Evolutionary conservation across 78 protist species (phyloP), one percentile per base, ranked within the genome.

Genomic region (Diacronema lutheri): DNA sequence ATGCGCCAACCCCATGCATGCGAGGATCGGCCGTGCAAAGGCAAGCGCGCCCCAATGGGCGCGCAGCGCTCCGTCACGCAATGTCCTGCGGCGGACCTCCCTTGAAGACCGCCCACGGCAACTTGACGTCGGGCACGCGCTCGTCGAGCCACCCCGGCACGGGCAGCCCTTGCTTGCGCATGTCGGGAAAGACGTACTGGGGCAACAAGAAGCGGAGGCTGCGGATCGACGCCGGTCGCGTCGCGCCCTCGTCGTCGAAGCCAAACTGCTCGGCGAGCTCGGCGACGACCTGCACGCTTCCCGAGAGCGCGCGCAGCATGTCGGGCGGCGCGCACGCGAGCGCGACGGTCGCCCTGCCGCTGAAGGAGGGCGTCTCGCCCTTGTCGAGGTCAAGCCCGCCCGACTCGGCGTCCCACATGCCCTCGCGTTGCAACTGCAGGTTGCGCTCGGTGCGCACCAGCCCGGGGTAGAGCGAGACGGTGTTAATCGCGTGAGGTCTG

Each of bases 351-450:
- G 40, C 81, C 41, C 4, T 10, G 26, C 81, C 81, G 0, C 64
- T 31, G 29, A 74, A 50, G 38, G 38, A 41, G 7, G 81, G 81
- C 64, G 81, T n/a, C 81, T 74, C 81, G 23, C 81, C 62, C 0
- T 0, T 6, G 25, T 5, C 23, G 14, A 74, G 46, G 46, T 74
- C 81, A 26, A 74, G 62, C 29, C 79, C 79, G 2, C 79, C 79
- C 14, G 25, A 11, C 20, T 57, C 79, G 4, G 10, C 33, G 7
- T 11, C 46, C 79, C 79, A 71, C 57, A 0, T 41, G 16, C 35
- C 58, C 12, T 35, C 16, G 1, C 33, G 29, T 35, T 25, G 58
- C 37, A 71, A 0, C 37, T 38, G 26, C 58, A 71, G 46, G 35
- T 71, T 71, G 35, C 38, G 23, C 79, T 71, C 79, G 6, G 79